phyloP scores from a whole-genome alignment of 2,329 filamentous ascomycete genomes.

The Cytospora piceicola region DNA sequence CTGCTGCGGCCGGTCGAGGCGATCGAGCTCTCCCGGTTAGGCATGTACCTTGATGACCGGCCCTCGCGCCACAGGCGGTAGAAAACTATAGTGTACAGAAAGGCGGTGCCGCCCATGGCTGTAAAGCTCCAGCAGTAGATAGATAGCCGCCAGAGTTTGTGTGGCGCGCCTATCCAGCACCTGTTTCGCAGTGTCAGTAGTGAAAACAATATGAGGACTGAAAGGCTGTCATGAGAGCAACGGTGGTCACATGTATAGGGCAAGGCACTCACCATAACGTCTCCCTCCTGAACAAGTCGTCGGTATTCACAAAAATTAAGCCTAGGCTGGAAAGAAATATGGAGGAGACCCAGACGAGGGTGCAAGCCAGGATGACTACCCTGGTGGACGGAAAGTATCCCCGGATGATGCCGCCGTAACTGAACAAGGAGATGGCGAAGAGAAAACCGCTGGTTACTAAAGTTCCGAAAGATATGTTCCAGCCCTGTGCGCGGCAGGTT shows the following conservation, averaged over 20 bases:
- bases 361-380: constrained; percentile 54
- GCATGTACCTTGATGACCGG: constrained; percentile 34
- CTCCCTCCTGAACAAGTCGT: constrained; percentile 19
- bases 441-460: constrained; percentile 70
- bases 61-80: constrained; percentile 41
- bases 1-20: constrained; percentile 15
- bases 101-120: constrained; percentile 42
- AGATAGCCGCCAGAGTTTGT: constrained; percentile 58
- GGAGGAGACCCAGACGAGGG: constrained; percentile 60
- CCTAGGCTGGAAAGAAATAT: constrained; percentile 61
- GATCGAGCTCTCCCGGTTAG: constrained; percentile 19
- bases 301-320: constrained; percentile 48
- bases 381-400: constrained; percentile 55
- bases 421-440: constrained; percentile 67
- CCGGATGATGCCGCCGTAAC: constrained; percentile 64
- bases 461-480: constrained; percentile 69
- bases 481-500: constrained; percentile 68
- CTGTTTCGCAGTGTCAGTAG: neutral
- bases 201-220: neutral
- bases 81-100: constrained; percentile 49
- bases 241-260: neutral
- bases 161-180: constrained; percentile 62
- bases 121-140: constrained; percentile 68
- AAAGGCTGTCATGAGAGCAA: neutral
- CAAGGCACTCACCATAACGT: constrained; percentile 18